Conservation (phyloP, 1,284 basidiomycete genomes). For the Clitocybe nebularis region DNA sequence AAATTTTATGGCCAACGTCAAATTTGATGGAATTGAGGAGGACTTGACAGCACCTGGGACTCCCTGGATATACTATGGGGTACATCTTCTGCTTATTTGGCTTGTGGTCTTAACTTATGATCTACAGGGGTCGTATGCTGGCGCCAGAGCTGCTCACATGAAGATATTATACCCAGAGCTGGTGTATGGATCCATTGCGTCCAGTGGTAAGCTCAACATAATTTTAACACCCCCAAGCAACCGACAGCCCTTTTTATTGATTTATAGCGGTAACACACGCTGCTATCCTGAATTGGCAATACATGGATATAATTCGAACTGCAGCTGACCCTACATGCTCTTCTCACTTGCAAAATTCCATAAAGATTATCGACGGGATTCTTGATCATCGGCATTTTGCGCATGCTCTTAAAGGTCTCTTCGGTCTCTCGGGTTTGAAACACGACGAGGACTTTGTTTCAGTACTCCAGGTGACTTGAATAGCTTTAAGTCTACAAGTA, state of each 20-base stretch:
- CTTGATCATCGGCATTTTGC: constrained; percentile 45
- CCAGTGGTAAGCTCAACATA: constrained; percentile 75
- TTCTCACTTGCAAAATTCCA: constrained; percentile 59
- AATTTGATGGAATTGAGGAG: constrained; percentile 69
- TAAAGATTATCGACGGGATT: constrained; percentile 61
- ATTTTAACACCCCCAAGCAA: no score
- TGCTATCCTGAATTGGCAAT: constrained; percentile 72
- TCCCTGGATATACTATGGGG: constrained; percentile 96
- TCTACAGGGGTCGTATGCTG: constrained; percentile 83
- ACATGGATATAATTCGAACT: constrained; percentile 81
- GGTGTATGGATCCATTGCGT: constrained; percentile 90
- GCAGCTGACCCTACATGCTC: constrained; percentile 75
- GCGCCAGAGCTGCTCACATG: constrained; percentile 93
- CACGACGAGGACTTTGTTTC: constrained; percentile 81
- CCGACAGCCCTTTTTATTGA: no score
- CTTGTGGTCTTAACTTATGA: constrained; percentile 2
- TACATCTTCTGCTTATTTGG: constrained; percentile 21
- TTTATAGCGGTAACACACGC: constrained; percentile 69
- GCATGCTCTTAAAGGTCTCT: constrained; percentile 59
- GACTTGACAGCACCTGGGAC: constrained; percentile 65
- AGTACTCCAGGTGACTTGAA: constrained; percentile 47
- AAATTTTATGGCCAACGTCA: constrained; percentile 82
- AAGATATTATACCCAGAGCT: constrained; percentile 82
- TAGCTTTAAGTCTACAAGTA: background rate
- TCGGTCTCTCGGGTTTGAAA: constrained; percentile 64